These are phyloP conservation scores for Aspergillus aculeatus DNA, from an alignment of 2,329 filamentous ascomycete species.

Conservation along the genomic window DNA sequence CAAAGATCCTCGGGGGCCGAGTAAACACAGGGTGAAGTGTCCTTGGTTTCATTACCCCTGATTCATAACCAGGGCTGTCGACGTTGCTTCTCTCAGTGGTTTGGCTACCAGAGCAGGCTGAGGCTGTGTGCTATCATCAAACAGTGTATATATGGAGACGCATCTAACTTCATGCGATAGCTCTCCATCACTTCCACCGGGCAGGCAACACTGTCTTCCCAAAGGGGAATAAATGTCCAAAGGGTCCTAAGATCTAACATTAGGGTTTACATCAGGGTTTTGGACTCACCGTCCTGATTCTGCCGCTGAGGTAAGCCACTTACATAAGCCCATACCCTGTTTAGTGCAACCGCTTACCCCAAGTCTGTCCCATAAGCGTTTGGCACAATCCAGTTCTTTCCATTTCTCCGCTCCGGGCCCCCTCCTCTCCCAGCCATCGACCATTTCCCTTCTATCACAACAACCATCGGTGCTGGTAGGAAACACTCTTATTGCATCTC, in stretches of 20 bases:
- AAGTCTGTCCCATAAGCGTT: neutral
- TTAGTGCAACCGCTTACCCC: neutral
- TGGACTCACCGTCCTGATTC: neutral
- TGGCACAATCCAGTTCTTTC: neutral
- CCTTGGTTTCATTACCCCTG: neutral
- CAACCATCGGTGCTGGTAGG: neutral
- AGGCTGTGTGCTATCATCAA: rapidly evolving
- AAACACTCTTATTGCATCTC: neutral
- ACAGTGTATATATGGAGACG: too few relatives aligned
- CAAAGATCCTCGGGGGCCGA: neutral
- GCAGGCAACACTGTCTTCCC: too few relatives aligned
- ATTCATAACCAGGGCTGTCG: neutral
- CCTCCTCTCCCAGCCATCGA: neutral
- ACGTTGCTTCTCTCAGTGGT: too few relatives aligned
- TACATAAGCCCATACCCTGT: neutral
- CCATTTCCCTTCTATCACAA: neutral
- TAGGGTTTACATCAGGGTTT: conserved; percentile 3
- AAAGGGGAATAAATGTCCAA: too few relatives aligned
- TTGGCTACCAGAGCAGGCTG: too few relatives aligned
- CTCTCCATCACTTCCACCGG: too few relatives aligned
- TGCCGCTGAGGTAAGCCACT: neutral
- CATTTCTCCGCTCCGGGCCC: neutral
- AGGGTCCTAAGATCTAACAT: too few relatives aligned
- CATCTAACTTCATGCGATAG: too few relatives aligned
- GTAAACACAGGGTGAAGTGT: neutral